phyloP scores from a whole-genome alignment of 2,329 filamentous ascomycete genomes.

The Verticillium klebahnii region DNA sequence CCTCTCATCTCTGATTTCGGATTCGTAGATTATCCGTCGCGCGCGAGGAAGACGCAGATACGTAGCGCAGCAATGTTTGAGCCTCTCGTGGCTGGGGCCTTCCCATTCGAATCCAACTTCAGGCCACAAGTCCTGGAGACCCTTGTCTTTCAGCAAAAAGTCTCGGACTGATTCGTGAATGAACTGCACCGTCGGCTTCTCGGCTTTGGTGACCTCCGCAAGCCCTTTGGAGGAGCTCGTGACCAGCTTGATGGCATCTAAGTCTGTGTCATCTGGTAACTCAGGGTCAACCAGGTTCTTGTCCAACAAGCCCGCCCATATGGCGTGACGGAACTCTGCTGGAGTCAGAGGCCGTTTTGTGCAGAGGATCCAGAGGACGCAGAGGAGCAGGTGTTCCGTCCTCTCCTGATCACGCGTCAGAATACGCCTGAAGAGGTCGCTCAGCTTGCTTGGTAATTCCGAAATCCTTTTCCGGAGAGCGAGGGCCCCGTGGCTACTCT shows the following conservation, averaged over 20 bases:
- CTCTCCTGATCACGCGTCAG: constrained; percentile 39
- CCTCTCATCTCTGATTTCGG: accelerated
- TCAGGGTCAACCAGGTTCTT: neutral
- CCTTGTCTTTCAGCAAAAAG: constrained; percentile 34
- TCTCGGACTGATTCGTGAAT: constrained; percentile 48
- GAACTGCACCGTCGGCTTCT: constrained; percentile 38
- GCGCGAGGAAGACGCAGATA: constrained; percentile 26
- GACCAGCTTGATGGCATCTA: constrained; percentile 25
- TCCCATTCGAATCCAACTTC: constrained; percentile 24
- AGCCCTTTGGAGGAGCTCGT: constrained; percentile 45
- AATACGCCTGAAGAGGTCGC: constrained; percentile 46
- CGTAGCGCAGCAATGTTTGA: constrained; percentile 1
- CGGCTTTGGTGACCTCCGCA: constrained; percentile 32
- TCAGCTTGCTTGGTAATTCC: constrained; percentile 32
- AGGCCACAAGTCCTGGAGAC: constrained; percentile 20
- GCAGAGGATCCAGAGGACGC: constrained; percentile 50
- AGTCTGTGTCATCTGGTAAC: constrained; percentile 6
- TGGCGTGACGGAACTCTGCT: constrained; percentile 40
- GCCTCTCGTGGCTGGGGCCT: constrained; percentile 30
- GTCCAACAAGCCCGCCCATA: constrained; percentile 19
- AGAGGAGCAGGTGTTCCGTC: constrained; percentile 34
- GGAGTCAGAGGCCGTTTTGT: constrained; percentile 35
- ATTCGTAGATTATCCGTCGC: neutral
- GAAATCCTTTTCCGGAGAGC: constrained; percentile 22
- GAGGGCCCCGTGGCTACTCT: constrained; percentile 20